Evolutionary conservation across 306 rosid genomes (phyloP).

Genomic region (Glycine soja): DNA sequence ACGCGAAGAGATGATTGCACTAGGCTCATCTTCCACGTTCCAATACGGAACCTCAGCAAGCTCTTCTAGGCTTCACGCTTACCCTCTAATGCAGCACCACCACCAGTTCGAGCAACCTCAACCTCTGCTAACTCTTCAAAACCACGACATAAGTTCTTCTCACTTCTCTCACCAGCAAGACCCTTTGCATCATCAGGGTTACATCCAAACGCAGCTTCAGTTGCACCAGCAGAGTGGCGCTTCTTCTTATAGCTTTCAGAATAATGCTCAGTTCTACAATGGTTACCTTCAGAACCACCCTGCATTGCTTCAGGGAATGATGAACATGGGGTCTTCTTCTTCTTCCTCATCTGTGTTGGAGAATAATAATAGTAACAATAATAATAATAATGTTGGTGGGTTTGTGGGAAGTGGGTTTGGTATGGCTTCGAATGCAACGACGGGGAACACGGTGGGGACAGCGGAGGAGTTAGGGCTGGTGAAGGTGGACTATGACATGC

Average conservation of each 20-base stretch:
- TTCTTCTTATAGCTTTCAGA: constrained; percentile 25
- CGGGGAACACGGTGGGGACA: constrained; percentile 45
- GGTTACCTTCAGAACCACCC: constrained; percentile 74
- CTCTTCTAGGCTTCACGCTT: constrained; percentile 56
- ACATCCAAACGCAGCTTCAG: constrained; percentile 86
- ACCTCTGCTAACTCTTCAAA: constrained; percentile 76
- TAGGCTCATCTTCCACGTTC: constrained; percentile 60
- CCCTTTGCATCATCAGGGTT: constrained; percentile 61
- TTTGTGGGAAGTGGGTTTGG: constrained; percentile 42
- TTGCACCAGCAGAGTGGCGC: constrained; percentile 63
- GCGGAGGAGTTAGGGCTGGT: constrained; percentile 70
- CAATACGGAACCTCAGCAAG: constrained; percentile 65
- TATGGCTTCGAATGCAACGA: constrained; percentile 54
- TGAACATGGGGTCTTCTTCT: constrained; percentile 63
- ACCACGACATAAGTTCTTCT: constrained; percentile 51
- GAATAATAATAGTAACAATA: constrained; percentile 33
- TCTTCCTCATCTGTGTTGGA: constrained; percentile 63
- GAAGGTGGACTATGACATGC: constrained; percentile 87
- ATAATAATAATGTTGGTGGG: background rate
- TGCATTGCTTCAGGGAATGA: constrained; percentile 77
- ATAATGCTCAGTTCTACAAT: constrained; percentile 58
- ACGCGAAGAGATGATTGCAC: constrained; percentile 83
- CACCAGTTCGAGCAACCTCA: constrained; percentile 61
- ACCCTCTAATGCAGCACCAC: constrained; percentile 66
- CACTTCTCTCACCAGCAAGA: constrained; percentile 55